A percentile compares a stretch with the other conserved stretches of the same genome.
phyloP scores from a whole-genome alignment of 139 green algal genomes.

The Desmodesmus armatus region DNA sequence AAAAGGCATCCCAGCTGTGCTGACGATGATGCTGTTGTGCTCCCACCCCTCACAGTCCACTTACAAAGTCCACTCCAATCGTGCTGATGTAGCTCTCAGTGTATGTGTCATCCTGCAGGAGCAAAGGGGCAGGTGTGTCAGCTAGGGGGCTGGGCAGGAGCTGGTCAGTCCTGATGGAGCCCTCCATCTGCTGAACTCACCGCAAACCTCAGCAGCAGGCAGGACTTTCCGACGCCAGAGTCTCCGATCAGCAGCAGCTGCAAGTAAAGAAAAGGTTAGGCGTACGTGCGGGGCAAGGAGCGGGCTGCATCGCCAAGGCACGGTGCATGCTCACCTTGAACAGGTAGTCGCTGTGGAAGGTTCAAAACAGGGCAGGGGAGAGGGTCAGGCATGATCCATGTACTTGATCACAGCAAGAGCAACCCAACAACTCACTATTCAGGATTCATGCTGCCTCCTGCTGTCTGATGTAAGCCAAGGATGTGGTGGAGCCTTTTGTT shows the following conservation, averaged over 20 bases:
- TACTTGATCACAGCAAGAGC: no score
- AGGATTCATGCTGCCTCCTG: no score
- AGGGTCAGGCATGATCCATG: no score
- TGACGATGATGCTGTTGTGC: neutral
- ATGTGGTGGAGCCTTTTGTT: no score
- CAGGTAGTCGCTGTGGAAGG: no score
- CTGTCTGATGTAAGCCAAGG: no score
- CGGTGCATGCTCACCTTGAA: no score
- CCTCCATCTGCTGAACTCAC: slow-evolving; percentile 54
- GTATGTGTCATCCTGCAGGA: slow-evolving; percentile 97
- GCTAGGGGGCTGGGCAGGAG: neutral
- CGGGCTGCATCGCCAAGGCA: no score
- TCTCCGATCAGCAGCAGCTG: slow-evolving; percentile 96
- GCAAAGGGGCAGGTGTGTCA: neutral
- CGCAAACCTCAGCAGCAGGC: slow-evolving; percentile 96
- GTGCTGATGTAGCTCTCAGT: slow-evolving; percentile 99
- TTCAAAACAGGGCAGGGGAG: no score
- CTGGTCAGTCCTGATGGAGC: neutral
- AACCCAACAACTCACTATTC: no score
- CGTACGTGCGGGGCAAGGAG: no score
- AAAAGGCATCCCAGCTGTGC: neutral
- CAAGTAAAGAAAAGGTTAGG: no score
- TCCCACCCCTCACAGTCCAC: slow-evolving; percentile 45
- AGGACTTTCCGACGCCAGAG: slow-evolving; percentile 97
- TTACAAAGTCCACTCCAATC: slow-evolving; percentile 99